Evolutionary conservation across 1,139 yeast species (phyloP).

Genomic region (Suhomyces bokatorum): DNA sequence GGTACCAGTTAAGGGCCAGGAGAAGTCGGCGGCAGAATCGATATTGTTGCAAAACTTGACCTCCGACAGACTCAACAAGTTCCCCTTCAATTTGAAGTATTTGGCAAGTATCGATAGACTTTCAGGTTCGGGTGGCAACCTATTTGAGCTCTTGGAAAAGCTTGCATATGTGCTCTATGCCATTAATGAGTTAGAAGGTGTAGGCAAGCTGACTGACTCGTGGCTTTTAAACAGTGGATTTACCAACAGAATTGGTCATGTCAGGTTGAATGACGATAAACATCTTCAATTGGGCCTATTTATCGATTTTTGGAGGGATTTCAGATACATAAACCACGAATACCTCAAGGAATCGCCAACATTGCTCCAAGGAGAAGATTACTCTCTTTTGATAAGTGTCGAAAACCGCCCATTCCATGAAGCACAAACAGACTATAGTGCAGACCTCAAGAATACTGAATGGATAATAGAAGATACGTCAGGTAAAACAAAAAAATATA

Average conservation of each 20-base stretch:
- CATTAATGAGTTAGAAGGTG: constrained; percentile 24
- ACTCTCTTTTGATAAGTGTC: constrained; percentile 19
- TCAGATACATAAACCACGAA: constrained; percentile 31
- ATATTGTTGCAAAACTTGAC: constrained; percentile 33
- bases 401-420: constrained; percentile 8
- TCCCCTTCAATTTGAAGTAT: constrained; percentile 39
- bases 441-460: constrained; percentile 22
- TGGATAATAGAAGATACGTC: constrained; percentile 19
- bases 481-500: constrained; percentile 10
- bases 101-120: constrained; percentile 40
- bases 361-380: constrained; percentile 17
- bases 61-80: constrained; percentile 25
- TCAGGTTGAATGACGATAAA: constrained; percentile 27
- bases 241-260: constrained; percentile 29
- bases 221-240: constrained; percentile 29
- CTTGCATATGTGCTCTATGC: constrained; percentile 32
- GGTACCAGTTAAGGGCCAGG: constrained; percentile 2
- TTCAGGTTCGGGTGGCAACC: constrained; percentile 32
- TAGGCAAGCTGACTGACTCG: constrained; percentile 1
- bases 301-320: constrained; percentile 41
- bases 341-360: constrained; percentile 3
- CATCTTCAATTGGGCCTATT: constrained; percentile 34
- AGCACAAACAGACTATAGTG: constrained; percentile 19
- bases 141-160: constrained; percentile 34
- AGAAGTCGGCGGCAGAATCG: constrained; percentile 25